phyloP scores from a whole-genome alignment of 2,329 filamentous ascomycete species.

The Cucurbitaria berberidis region DNA sequence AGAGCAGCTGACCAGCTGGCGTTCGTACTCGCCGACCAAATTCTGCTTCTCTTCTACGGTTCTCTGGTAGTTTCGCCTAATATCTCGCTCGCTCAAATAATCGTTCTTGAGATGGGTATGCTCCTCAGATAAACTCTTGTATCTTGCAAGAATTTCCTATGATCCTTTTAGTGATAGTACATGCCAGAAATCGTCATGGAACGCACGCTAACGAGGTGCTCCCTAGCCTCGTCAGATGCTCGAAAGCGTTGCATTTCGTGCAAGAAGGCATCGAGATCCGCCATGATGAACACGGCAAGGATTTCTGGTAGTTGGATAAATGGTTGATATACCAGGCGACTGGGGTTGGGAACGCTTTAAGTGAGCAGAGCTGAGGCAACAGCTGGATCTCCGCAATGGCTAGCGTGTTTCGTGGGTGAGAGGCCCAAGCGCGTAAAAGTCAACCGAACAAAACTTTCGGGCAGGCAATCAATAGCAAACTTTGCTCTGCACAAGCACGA shows the following conservation, averaged over 20 bases:
- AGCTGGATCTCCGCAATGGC: neutral
- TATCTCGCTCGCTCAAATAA: slow-evolving; percentile 39
- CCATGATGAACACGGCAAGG: slow-evolving; percentile 13
- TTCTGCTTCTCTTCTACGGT: slow-evolving; percentile 26
- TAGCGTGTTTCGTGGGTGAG: neutral
- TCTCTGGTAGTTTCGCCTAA: slow-evolving; percentile 41
- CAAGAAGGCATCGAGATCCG: slow-evolving; percentile 29
- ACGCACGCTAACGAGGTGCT: slow-evolving; percentile 42
- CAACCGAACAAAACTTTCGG: neutral
- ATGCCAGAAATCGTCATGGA: neutral
- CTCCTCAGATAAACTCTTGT: slow-evolving; percentile 30
- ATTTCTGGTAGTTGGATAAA: neutral
- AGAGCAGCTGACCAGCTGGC: slow-evolving; percentile 30
- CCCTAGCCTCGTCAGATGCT: slow-evolving; percentile 46
- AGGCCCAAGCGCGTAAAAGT: slow-evolving; percentile 4
- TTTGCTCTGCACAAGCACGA: neutral
- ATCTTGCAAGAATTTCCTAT: slow-evolving; percentile 42
- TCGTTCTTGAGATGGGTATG: slow-evolving; percentile 38
- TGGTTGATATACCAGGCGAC: neutral
- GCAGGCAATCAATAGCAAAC: slow-evolving; percentile 1
- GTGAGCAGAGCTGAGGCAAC: slow-evolving; percentile 14
- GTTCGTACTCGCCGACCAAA: slow-evolving; percentile 27
- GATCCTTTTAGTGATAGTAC: slow-evolving; percentile 25
- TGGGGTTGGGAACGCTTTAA: neutral
- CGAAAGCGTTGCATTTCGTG: slow-evolving; percentile 43